A percentile compares a stretch with the other conserved stretches of the same genome.
phyloP scores from a whole-genome alignment of 2,329 filamentous ascomycete species.

The Fusarium duplospermum region DNA sequence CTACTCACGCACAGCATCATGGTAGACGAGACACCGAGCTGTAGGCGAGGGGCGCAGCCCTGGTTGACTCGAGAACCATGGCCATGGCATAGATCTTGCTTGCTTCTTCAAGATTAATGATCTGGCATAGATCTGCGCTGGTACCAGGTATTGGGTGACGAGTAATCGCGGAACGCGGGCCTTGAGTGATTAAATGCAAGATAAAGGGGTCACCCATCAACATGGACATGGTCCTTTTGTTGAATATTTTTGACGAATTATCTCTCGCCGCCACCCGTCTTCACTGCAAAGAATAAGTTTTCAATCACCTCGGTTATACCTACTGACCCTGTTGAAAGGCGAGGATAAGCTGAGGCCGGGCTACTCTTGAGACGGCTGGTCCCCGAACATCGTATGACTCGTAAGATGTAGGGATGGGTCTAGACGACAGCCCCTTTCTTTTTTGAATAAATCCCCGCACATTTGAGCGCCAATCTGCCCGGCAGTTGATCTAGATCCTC shows the following conservation, averaged over 20 bases:
- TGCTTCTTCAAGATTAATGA: background rate
- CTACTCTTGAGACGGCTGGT: background rate
- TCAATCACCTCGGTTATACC: background rate
- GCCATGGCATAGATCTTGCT: background rate
- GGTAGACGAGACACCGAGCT: background rate
- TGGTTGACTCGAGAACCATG: background rate
- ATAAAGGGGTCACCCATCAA: background rate
- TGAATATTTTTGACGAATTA: background rate
- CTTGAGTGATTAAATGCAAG: background rate
- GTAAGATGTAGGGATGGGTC: background rate
- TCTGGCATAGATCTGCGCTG: constrained; percentile 1
- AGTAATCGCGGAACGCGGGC: background rate
- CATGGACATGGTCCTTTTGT: background rate
- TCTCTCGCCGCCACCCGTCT: background rate
- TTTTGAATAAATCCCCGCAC: background rate
- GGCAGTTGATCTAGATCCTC: background rate
- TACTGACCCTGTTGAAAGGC: background rate
- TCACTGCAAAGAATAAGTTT: background rate
- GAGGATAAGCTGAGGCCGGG: background rate
- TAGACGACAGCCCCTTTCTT: background rate
- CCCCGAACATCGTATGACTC: background rate
- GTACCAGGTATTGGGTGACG: background rate
- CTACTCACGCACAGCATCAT: background rate
- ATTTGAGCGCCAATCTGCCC: background rate
- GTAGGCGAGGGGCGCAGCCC: background rate